A percentile compares a stretch with the other conserved stretches of the same genome.
Conservation (phyloP, 805 yeast species). For the Danielozyma ontarioensis region DNA sequence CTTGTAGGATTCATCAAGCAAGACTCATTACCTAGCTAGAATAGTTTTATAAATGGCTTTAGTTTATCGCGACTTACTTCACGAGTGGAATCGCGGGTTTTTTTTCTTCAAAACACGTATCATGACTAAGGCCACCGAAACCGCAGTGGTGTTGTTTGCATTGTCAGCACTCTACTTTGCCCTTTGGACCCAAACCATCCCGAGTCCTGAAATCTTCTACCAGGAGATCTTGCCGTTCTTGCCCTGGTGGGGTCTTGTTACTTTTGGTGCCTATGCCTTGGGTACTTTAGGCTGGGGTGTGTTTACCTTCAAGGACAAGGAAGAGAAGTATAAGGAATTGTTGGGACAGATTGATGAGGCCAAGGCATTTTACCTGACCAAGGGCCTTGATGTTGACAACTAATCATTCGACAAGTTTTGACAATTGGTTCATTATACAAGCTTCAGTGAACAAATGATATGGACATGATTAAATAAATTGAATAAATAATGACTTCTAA, state of each 20-base stretch:
- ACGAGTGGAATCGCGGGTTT: too few relatives aligned
- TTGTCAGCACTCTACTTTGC: slow-evolving; percentile 51
- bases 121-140: slow-evolving; percentile 69
- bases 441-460: slow-evolving; percentile 63
- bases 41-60: too few relatives aligned
- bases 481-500: slow-evolving; percentile 59
- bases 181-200: slow-evolving; percentile 47
- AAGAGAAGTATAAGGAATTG: slow-evolving; percentile 59
- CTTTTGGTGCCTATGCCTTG: slow-evolving; percentile 66
- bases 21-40: slow-evolving; percentile 15
- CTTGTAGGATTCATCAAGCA: slow-evolving; percentile 38
- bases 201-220: slow-evolving; percentile 44
- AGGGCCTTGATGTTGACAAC: slow-evolving; percentile 46
- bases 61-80: too few relatives aligned
- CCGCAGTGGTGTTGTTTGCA: slow-evolving; percentile 42
- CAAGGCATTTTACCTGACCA: slow-evolving; percentile 47
- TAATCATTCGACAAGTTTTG: background rate
- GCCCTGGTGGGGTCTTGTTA: slow-evolving; percentile 66
- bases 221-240: slow-evolving; percentile 57
- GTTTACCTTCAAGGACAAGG: slow-evolving; percentile 64
- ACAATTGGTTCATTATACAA: too few relatives aligned
- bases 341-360: slow-evolving; percentile 58
- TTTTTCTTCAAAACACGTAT: background rate
- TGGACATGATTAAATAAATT: slow-evolving; percentile 53
- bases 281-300: slow-evolving; percentile 68